Base-by-base conservation (phyloP, 345 rosid genomes). In the Corchorus olitorius region DNA sequence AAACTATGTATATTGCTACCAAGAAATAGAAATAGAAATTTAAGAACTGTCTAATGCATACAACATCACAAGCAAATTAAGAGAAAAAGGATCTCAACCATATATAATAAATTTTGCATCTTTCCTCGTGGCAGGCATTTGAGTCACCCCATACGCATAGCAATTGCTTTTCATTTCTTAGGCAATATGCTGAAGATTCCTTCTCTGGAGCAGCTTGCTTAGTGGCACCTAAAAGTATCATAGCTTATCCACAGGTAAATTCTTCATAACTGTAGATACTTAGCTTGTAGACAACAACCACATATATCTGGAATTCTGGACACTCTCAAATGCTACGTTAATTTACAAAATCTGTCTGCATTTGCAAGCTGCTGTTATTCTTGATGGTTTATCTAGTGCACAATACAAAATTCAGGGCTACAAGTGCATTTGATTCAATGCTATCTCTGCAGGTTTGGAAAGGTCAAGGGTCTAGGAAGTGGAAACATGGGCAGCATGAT, bases 401-500 rank as follows among this genome's bases (percentile, higher is more conserved):
- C 53, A 1, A n/a, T 35, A 10, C 16, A 34, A 34, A 22, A 70
- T 52, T 52, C 33, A 70, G 6, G 73, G 43, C 46, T 34, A 33
- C 45, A 2, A 19, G 8, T 2, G 8, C 41, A 60, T 16, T n/a
- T 70, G 60, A 52, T 70, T 70, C 27, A 17, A 53, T 70, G 62
- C 48, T n/a, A 9, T 34, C 15, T 9, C 34, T 52, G 74, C 39
- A 94, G 98, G 93, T 94, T 64, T 94, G 97, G 97, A 94, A 90
- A 89, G 99, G 99, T 78, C 94, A 91, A 86, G 99, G 99, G 65
- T 91, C 97, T 55, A 92, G 99, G 86, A 96, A 96, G 85, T 96
- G 99, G 99, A 96, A 76, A 78, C 94, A 90, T 19, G 97, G 98
- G 71, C 93, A 83, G 77, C 87, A 85, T 60, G 98, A 96, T 83